Evolutionary conservation across 768 basidiomycete species (phyloP), one percentile per base, ranked within the genome.

Genomic region (Amanita muscaria): DNA sequence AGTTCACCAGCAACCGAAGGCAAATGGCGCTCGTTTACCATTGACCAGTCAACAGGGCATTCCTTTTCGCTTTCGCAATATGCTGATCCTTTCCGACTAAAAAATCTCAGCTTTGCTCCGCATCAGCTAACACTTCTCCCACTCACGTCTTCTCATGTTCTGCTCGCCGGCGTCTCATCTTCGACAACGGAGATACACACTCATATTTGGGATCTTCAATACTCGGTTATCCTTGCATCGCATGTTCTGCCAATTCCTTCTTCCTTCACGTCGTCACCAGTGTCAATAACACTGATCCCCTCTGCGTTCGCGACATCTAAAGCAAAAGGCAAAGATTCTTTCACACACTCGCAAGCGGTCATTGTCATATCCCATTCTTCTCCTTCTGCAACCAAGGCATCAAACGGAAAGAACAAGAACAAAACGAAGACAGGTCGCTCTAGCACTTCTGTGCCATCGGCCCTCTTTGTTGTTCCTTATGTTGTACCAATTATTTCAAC

Each of bases 191-290:
- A 76, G 46, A 65, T 83, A 41, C 62, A 65, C 12, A 58, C 84
- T 22, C 73, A 79, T 14, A 57, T 84, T 22, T 84, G 83, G 81
- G 82, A 85, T 50, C 62, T 84, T 16, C 77, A 77, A 48, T 85
- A 79, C 50, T 75, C 76, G 14, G 74, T 83, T 25, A 61, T 84
- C 18, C 65, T 85, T n/a, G 64, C 78, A 2, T 67, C 70, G 4
- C 70, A 79, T 30, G 56, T 61, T 6, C 60, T 82, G 32, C 58
- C 78, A 1, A 56, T 77, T 11, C 78, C 83, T 0, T 61, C 72
- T 1, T 55, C 67, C 16, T 47, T 76, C 12, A 52, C 63, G 0
- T 46, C 57, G 39, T 56, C 59, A 14, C 52, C 56, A 21, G 9
- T 39, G 27, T 44, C 43, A n/a, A 21, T 46, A 30, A n/a, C 44